A percentile compares a stretch with the other conserved stretches of the same genome.
Evolutionary conservation across 306 rosid genomes (phyloP).

Genomic region (Gastrolobium villosum): DNA sequence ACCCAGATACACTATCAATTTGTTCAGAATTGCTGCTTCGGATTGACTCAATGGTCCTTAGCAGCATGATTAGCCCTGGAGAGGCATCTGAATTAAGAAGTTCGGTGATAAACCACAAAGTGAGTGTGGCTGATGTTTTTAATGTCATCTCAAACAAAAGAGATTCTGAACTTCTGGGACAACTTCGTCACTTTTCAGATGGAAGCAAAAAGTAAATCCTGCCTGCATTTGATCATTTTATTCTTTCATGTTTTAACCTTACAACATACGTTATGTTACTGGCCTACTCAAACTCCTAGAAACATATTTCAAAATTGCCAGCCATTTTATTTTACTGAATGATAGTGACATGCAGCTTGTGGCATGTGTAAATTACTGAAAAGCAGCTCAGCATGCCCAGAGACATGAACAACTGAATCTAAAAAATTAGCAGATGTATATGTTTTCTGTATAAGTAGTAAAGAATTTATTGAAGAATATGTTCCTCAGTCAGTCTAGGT

Average conservation of each 20-base stretch:
- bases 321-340: neutral
- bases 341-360: neutral
- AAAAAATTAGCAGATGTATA: constrained; percentile 16
- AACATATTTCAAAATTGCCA: constrained; percentile 1
- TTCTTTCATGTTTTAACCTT: constrained; percentile 34
- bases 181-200: constrained; percentile 68
- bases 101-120: constrained; percentile 67
- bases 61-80: constrained; percentile 56
- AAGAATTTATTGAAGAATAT: neutral
- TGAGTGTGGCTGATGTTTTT: constrained; percentile 63
- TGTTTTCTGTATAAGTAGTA: neutral
- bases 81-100: constrained; percentile 81
- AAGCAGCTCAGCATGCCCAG: constrained; percentile 15
- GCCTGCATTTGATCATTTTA: constrained; percentile 27
- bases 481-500: constrained; percentile 11
- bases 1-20: constrained; percentile 71
- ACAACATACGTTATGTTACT: constrained; percentile 1
- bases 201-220: constrained; percentile 64
- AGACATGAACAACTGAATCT: constrained; percentile 5
- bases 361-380: constrained; percentile 21
- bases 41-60: constrained; percentile 85
- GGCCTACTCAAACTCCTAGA: constrained; percentile 8
- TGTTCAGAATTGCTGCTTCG: constrained; percentile 84
- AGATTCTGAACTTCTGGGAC: constrained; percentile 74
- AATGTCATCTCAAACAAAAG: constrained; percentile 47